Evolutionary conservation across 345 rosid genomes (phyloP), one percentile per base, ranked within the genome.

Genomic region (Geranium rotundifolium): DNA sequence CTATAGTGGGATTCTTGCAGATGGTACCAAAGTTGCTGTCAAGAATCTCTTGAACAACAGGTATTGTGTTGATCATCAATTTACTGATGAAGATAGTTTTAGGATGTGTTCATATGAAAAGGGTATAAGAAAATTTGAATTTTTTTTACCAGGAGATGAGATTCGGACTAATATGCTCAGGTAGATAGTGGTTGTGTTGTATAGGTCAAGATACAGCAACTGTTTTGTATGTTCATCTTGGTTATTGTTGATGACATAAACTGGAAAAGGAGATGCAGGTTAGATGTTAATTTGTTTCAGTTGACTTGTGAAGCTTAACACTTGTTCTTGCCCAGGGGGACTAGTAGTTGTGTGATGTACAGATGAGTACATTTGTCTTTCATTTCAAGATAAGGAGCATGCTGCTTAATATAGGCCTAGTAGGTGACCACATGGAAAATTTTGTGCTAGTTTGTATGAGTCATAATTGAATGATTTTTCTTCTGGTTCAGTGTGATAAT

Each of bases 41-140:
- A 92, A 89, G 75, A 92, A 92, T 65, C 79, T 92, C 70, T 79
- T 92, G 59, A 92, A 92, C 63, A 89, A 91, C 84, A 85, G 92
- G 97, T 91, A 59, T n/a, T 49, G 30, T 63, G 1, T 17, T 64
- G 19, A 41, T n/a, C 50, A 31, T 31, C 37, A 31, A 31, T 31
- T 31, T n/a, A n/a, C n/a, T n/a, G n/a, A n/a, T n/a, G n/a, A n/a
- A n/a, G 1, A 9, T 20, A 29, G 15, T 19, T 34, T 9, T 54
- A 4, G 16, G 12, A 4, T 54, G 12, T 69, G 59, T 29, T 20
- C 55, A 7, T 62, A 29, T 37, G 37, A 31, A 31, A 2, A 7
- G 37, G 37, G 37, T 2, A 2, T 31, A 31, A 31, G 37, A 31
- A 31, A 31, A 31, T 3, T 31, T 31, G 3, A 2, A 2, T 31